Evolutionary conservation across 2,329 filamentous ascomycete genomes (phyloP).

Genomic region (Sporothrix pseudoabietina): DNA sequence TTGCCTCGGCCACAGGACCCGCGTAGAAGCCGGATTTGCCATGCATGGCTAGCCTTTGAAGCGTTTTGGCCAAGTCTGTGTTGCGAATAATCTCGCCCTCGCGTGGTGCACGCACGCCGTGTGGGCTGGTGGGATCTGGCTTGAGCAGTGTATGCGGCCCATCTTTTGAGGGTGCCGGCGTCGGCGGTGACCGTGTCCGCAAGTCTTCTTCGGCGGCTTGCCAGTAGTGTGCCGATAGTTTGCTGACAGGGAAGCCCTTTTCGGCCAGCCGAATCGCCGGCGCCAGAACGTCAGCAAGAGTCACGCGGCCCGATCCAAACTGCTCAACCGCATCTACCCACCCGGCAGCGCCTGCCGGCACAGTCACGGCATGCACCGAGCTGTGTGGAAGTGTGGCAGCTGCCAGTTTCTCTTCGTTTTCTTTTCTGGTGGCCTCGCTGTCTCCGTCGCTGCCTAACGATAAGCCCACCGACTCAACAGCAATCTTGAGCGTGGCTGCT

Average conservation of each 20-base stretch:
- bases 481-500: conserved; percentile 67
- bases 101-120: conserved; percentile 66
- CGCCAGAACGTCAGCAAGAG: conserved; percentile 70
- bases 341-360: conserved; percentile 61
- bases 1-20: conserved; percentile 74
- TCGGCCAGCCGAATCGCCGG: conserved; percentile 85
- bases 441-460: conserved; percentile 36
- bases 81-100: conserved; percentile 87
- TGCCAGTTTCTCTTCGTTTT: neutral
- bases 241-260: conserved; percentile 82
- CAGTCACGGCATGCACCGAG: conserved; percentile 77
- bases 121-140: conserved; percentile 63
- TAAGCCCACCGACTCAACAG: conserved; percentile 70
- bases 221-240: conserved; percentile 54
- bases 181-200: conserved; percentile 65
- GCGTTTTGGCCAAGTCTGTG: conserved; percentile 74
- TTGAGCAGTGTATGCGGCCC: conserved; percentile 79
- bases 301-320: conserved; percentile 82
- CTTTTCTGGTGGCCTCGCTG: conserved; percentile 37
- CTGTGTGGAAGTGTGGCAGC: conserved; percentile 64
- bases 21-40: conserved; percentile 89
- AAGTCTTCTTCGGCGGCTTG: conserved; percentile 35
- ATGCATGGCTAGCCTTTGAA: conserved; percentile 71
- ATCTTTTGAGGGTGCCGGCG: neutral
- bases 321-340: conserved; percentile 88